These are phyloP conservation scores for Hypoxylon perforatum DNA, from an alignment of 495 filamentous ascomycete genomes.

Conservation along the genomic window DNA sequence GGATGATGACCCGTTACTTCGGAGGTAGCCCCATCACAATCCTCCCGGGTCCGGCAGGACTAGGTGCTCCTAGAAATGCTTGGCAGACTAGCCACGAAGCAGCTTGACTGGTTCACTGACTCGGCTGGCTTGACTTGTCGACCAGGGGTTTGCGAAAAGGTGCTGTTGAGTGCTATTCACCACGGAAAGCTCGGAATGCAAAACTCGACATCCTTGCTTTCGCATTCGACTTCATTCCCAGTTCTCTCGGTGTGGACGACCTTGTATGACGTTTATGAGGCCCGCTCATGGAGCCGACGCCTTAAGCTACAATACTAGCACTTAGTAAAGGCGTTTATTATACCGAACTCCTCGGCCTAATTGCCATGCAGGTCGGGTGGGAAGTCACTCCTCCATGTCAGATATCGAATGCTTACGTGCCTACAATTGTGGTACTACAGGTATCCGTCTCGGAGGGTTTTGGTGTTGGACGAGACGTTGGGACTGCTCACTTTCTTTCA, in stretches of 20 bases:
- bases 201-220: constrained; percentile 27
- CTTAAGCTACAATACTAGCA: background rate
- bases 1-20: constrained; percentile 7
- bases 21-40: constrained; percentile 11
- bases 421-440: too few species aligned
- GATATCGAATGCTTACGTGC: too few species aligned
- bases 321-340: background rate
- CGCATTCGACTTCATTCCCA: constrained; percentile 18
- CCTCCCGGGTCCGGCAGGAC: constrained; percentile 20
- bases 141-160: constrained; percentile 1
- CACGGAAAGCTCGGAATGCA: constrained; percentile 39
- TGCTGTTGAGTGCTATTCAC: constrained; percentile 28
- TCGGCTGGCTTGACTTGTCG: constrained; percentile 1
- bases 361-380: too few species aligned
- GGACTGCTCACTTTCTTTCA: constrained; percentile 11
- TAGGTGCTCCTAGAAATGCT: constrained; percentile 19
- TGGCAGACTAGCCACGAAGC: constrained; percentile 32
- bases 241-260: background rate
- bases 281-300: constrained; percentile 1
- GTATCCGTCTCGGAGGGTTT: too few species aligned
- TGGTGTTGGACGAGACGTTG: constrained; percentile 4
- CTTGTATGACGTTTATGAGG: constrained; percentile 17
- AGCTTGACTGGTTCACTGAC: background rate
- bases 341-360: background rate
- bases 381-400: too few species aligned